A percentile compares a stretch with the other conserved stretches of the same genome.
These are phyloP conservation scores for Colletotrichum liaoningense DNA, from an alignment of 2,329 filamentous ascomycete genomes.

Conservation along the genomic window DNA sequence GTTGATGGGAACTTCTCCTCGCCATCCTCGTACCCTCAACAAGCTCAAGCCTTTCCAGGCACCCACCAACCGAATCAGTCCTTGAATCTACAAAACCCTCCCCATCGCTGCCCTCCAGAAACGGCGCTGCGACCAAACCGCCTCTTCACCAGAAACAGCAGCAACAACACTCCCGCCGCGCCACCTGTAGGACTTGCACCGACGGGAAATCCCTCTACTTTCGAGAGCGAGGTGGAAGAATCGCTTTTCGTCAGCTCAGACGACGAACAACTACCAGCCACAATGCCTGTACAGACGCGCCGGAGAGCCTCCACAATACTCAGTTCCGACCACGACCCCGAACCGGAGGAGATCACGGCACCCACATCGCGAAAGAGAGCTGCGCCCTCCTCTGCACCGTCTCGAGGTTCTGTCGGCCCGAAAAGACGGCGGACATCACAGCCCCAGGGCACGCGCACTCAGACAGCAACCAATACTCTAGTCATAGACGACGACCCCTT, in stretches of 20 bases:
- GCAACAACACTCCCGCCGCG: slow-evolving; percentile 30
- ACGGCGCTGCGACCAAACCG: slow-evolving; percentile 17
- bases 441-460: slow-evolving; percentile 27
- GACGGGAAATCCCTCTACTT: not conserved
- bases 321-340: slow-evolving; percentile 29
- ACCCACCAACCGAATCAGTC: slow-evolving; percentile 3
- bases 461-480: slow-evolving; percentile 32
- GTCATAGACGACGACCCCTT: slow-evolving; percentile 43
- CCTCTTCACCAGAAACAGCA: slow-evolving; percentile 19
- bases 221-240: slow-evolving; percentile 10
- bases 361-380: slow-evolving; percentile 29
- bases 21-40: slow-evolving; percentile 48
- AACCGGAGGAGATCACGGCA: slow-evolving; percentile 27
- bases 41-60: slow-evolving; percentile 38
- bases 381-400: slow-evolving; percentile 25
- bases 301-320: slow-evolving; percentile 32
- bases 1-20: slow-evolving; percentile 48
- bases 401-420: not conserved
- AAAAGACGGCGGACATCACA: slow-evolving; percentile 35
- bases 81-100: not conserved
- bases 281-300: slow-evolving; percentile 35
- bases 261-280: slow-evolving; percentile 29
- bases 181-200: slow-evolving; percentile 21
- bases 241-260: slow-evolving; percentile 34
- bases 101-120: not conserved